Evolutionary conservation across 75 land plant species (phyloP).

Genomic region (Pinus albicaulis): DNA sequence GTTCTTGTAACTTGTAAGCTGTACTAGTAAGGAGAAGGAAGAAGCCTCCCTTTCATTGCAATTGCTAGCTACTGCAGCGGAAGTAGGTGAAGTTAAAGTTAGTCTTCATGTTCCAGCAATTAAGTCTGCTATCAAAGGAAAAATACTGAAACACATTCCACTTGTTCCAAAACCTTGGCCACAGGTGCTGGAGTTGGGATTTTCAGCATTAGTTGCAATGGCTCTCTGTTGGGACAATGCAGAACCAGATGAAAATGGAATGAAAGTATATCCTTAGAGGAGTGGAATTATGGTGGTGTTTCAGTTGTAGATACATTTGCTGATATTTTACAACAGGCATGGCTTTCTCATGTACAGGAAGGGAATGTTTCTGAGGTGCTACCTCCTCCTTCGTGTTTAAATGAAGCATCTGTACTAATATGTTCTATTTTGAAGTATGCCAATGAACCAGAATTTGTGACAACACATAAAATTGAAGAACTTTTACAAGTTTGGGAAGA

Average conservation of each 20-base stretch:
- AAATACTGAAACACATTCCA: slow-evolving; percentile 53
- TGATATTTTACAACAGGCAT: slow-evolving; percentile 66
- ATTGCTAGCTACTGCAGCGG: slow-evolving; percentile 61
- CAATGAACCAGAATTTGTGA: slow-evolving; percentile 8
- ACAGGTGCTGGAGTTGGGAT: slow-evolving; percentile 75
- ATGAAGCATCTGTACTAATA: slow-evolving; percentile 65
- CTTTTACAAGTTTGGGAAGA: slow-evolving; percentile 62
- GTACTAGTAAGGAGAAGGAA: slow-evolving; percentile 39
- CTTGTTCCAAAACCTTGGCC: slow-evolving; percentile 81
- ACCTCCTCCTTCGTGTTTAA: slow-evolving; percentile 67
- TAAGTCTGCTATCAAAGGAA: slow-evolving; percentile 41
- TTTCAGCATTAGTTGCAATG: slow-evolving; percentile 57
- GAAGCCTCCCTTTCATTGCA: slow-evolving; percentile 48
- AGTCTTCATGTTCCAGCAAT: slow-evolving; percentile 60
- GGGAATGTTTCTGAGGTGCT: slow-evolving; percentile 8
- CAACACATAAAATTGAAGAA: slow-evolving; percentile 39
- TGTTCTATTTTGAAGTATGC: slow-evolving; percentile 37
- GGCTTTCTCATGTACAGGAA: slow-evolving; percentile 49
- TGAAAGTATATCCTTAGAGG: slow-evolving; percentile 12
- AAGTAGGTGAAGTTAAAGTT: slow-evolving; percentile 60
- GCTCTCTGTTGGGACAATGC: slow-evolving; percentile 57
- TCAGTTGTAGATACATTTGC: slow-evolving; percentile 46
- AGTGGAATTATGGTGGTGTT: slow-evolving; percentile 38
- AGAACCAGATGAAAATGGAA: slow-evolving; percentile 42
- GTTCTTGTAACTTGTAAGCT: slow-evolving; percentile 41